Evolutionary conservation across 768 basidiomycete species (phyloP), one percentile per base, ranked within the genome.

Genomic region (Baorangia bicolor): DNA sequence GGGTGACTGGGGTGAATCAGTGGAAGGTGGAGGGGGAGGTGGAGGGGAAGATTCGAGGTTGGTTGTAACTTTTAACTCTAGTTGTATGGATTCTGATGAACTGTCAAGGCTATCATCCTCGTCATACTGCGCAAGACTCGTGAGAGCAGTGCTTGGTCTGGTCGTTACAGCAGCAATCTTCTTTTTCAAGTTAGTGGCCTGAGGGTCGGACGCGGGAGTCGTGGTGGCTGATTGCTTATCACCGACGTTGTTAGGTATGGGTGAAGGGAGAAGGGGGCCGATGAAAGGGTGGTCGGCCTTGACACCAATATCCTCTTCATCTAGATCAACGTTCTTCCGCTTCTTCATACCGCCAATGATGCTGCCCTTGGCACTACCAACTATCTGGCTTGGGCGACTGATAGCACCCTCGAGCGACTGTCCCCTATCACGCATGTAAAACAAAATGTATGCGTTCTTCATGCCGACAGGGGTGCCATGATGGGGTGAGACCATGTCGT

Each of bases 381-480:
- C 34, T 14, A 52, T 60, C 51, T 56, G 66, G 21, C 58, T 61
- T 28, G 72, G 50, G 21, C 62, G 59, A 50, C 46, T 58, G 53
- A 90, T 74, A 6, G 82, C 86, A 18, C 85, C 83, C 61, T 88
- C 83, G 44, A 92, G 74, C 5, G 78, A 81, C 64, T 91, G 86
- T 8, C 91, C 92, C 70, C 84, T 88, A 53, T 87, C 85, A 48
- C 85, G 84, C 41, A 93, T 81, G 71, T 98, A 99, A 74, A 96
- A 94, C 53, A 99, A 77, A 59, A 98, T 83, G 62, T 99, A 99
- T 55, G 97, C 97, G 65, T 82, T 91, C 73, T 84, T 87, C 74
- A 85, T 82, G 53, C 74, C 72, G 28, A 86, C 73, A 2, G 91
- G 87, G 5, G 80, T 61, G 16, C 70, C 59, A 18, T 61, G 67